Base-by-base conservation (phyloP, 2,329 filamentous ascomycete genomes). In the Tolypocladium sp. region DNA sequence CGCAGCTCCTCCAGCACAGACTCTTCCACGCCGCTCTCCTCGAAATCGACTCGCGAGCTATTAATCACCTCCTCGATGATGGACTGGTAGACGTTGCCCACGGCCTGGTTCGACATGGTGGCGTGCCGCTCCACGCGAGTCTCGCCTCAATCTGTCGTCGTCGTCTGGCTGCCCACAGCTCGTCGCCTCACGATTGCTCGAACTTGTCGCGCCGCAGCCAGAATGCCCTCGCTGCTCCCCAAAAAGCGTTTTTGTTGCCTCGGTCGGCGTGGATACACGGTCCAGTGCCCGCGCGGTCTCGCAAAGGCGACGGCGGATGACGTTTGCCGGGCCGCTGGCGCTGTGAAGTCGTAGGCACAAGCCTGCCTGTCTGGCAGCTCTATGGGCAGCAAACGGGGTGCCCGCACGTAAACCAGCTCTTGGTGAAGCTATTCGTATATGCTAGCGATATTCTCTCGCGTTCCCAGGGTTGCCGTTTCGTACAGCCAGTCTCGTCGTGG, bases 1-100 rank as follows among this genome's bases (percentile, higher is more conserved):
- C 87, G 88, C 80, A 99, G 80, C 73, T 96, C 91, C 66, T 93
- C 86, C 69, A 99, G 79, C 57, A 93, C 93, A 67, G 84, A 80
- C 73, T 93, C 89, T 68, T 96, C 91, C 64, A 97, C 89, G 68
- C 94, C 94, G 67, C 89, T 91, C 77, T 99, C 94, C 74, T 99
- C 94, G 73, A 99, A 97, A 76, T 97, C 94, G 70, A 93, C 90
- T 70, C 90, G 85, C 70, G 93, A 97, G 66, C 90, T 89, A 67
- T 93, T 88, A 75, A 97, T 91, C 72, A 99, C 92, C 77, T 94
- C 91, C 63, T 88, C 81, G 71, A 90, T 90, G 73, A 90, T 87
- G 69, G 82, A 78, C 74, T 87, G 81, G 75, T 97, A 99, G 70
- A 97, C 88, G 65, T 79, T 77, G 69, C 94, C 94, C 79, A 86